phyloP scores from a whole-genome alignment of 352 stramenopile species.

The Globisporangium nodosum region DNA sequence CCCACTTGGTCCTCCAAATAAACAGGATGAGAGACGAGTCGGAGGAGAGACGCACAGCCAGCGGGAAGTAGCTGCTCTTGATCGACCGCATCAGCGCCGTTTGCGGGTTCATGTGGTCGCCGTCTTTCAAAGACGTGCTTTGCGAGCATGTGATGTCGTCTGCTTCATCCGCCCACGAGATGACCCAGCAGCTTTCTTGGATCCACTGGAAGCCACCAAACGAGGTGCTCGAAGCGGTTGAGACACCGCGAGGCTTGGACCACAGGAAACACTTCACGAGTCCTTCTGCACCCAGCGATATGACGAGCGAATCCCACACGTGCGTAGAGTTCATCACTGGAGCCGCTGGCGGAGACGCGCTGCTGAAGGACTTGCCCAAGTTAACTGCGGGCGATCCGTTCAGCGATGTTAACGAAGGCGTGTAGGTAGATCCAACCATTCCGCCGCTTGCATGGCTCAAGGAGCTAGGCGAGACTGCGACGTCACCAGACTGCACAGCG shows the following conservation, averaged over 20 bases:
- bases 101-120: conserved; percentile 81
- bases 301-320: conserved; percentile 64
- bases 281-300: conserved; percentile 71
- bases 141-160: conserved; percentile 83
- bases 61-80: conserved; percentile 72
- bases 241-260: conserved; percentile 50
- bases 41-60: conserved; percentile 46
- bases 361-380: conserved; percentile 6
- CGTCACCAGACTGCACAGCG: background rate
- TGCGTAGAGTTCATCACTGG: conserved; percentile 3
- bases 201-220: conserved; percentile 49
- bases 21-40: conserved; percentile 66
- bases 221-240: conserved; percentile 5
- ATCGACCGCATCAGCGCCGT: conserved; percentile 77
- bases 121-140: conserved; percentile 70
- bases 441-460: background rate
- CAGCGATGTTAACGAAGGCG: background rate
- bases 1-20: conserved; percentile 73
- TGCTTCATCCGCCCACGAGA: conserved; percentile 80
- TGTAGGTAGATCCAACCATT: background rate
- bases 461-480: background rate
- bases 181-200: conserved; percentile 77
- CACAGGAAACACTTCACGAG: conserved; percentile 79
- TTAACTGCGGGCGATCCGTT: background rate
- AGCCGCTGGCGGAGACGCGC: background rate